Base-by-base conservation (phyloP, 805 yeast genomes). In the Osmozyma mogii region DNA sequence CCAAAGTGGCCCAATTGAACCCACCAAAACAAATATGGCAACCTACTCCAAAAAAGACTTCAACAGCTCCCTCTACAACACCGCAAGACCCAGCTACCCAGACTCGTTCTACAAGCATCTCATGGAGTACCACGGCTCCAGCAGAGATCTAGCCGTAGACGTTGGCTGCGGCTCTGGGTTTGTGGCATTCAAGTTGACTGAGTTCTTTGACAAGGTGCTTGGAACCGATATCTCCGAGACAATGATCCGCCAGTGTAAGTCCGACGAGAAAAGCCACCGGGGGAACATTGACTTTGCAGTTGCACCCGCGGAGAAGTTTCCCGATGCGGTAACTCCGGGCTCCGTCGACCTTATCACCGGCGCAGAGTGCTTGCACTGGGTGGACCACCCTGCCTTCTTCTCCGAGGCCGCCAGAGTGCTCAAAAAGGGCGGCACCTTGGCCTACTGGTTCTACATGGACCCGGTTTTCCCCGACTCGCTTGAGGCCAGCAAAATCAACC, bases 361-460 rank as follows among this genome's bases (percentile, higher is more conserved):
- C n/a, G 94, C 88, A 0, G 87, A 87, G 49, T 80, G 87, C 35
- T 74, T 70, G n/a, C 96, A 87, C 54, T 87, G 95, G 95, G 70
- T 84, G 34, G 66, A 78, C 32, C 78, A 72, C 35, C 56, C 59
- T 0, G 40, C 41, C 17, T 78, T 77, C 48, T 75, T 74, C 47
- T 43, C 51, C 4, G 74, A 71, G 35, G 62, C 71, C 2, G 53
- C 58, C 13, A 44, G 72, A 4, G 56, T 74, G 9, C 58, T 84
- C 35, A 69, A 68, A 29, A 66, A 72, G 1, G 61, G 65, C 13
- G 94, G 92, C 2, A 78, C 87, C 0, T 47, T 87, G 27, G 80
- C 85, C 0, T 71, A 72, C 41, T 85, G 89, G 81, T 81, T 83
- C 4, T 87, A 87, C 47, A 75, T 70, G 22, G 94, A 85, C 43